These are phyloP conservation scores for Thielaviopsis euricoi DNA, from an alignment of 2,329 filamentous ascomycete species.

Conservation along the genomic window DNA sequence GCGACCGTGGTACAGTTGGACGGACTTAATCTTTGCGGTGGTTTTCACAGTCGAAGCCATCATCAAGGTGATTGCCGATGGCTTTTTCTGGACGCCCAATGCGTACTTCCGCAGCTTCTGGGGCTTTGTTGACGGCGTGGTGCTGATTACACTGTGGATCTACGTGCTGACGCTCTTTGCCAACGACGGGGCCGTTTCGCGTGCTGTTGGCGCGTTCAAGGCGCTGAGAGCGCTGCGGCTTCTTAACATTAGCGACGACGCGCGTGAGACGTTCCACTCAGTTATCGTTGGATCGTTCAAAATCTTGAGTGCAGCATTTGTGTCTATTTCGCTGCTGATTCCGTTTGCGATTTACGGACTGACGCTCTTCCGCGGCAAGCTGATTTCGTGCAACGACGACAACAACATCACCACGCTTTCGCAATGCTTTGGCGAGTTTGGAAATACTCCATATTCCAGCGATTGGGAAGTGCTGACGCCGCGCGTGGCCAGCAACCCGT, in stretches of 20 bases:
- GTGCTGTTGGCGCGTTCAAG: slow-evolving; percentile 93
- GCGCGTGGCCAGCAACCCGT: slow-evolving; percentile 63
- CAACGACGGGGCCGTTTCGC: slow-evolving; percentile 69
- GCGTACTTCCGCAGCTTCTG: slow-evolving; percentile 93
- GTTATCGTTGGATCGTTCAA: slow-evolving; percentile 93
- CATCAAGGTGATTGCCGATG: slow-evolving; percentile 90
- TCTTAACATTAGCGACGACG: slow-evolving; percentile 90
- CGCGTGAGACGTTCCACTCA: slow-evolving; percentile 89
- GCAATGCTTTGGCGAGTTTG: slow-evolving; percentile 74
- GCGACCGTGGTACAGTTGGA: slow-evolving; percentile 72
- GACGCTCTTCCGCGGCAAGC: slow-evolving; percentile 75
- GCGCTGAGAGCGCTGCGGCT: slow-evolving; percentile 79
- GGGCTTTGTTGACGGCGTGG: slow-evolving; percentile 88
- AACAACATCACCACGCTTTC: slow-evolving; percentile 40
- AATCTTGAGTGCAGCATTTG: slow-evolving; percentile 79
- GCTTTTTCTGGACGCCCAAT: slow-evolving; percentile 91
- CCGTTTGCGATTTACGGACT: slow-evolving; percentile 94
- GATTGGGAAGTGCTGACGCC: slow-evolving; percentile 73
- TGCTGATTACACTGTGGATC: slow-evolving; percentile 86
- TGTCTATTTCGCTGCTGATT: slow-evolving; percentile 84
- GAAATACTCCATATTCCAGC: slow-evolving; percentile 52
- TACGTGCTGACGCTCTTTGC: slow-evolving; percentile 73
- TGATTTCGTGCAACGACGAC: slow-evolving; percentile 57
- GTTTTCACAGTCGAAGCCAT: slow-evolving; percentile 73
- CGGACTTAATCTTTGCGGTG: slow-evolving; percentile 74